A percentile compares a stretch with the other conserved stretches of the same genome.
These are phyloP conservation scores for Cynanchum wilfordii DNA, from an alignment of 257 asterid genomes.

Conservation along the genomic window DNA sequence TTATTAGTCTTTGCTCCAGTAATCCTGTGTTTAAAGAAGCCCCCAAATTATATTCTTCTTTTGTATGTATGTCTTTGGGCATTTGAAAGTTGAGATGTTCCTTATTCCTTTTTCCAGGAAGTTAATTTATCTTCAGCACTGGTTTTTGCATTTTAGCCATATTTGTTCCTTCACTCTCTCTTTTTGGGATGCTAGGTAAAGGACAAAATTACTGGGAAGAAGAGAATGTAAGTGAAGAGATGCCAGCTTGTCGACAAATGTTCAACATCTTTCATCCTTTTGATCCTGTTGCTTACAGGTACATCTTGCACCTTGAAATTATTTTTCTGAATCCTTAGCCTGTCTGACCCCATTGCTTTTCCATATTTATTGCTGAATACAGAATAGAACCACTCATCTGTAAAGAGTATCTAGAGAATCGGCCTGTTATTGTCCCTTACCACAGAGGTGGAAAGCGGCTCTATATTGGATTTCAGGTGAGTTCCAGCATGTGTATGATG, in stretches of 20 bases:
- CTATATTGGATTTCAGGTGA: conserved; percentile 80
- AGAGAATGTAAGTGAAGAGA: conserved; percentile 72
- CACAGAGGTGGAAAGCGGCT: conserved; percentile 97
- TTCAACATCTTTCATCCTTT: conserved; percentile 93
- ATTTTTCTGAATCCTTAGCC: conserved; percentile 1
- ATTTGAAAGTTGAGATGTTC: not conserved
- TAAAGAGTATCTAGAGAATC: conserved; percentile 60
- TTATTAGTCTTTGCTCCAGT: not conserved
- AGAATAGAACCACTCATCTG: conserved; percentile 92
- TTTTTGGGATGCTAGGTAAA: conserved; percentile 45
- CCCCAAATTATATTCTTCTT: not conserved
- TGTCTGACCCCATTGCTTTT: conserved; percentile 13
- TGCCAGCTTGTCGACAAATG: conserved; percentile 92
- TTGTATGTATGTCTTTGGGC: not conserved
- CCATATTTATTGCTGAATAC: conserved; percentile 20
- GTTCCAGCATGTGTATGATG: conserved; percentile 1
- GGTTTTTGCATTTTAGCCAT: not conserved
- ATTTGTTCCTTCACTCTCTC: conserved; percentile 19
- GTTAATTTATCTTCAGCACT: not conserved
- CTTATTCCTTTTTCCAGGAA: not conserved
- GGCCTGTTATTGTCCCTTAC: conserved; percentile 86
- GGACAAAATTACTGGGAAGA: conserved; percentile 84
- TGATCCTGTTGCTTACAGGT: conserved; percentile 98
- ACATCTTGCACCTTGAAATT: conserved; percentile 8
- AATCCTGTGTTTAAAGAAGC: not conserved